Evolutionary conservation across 768 basidiomycete genomes (phyloP).

Genomic region (Leccinellum albellum): DNA sequence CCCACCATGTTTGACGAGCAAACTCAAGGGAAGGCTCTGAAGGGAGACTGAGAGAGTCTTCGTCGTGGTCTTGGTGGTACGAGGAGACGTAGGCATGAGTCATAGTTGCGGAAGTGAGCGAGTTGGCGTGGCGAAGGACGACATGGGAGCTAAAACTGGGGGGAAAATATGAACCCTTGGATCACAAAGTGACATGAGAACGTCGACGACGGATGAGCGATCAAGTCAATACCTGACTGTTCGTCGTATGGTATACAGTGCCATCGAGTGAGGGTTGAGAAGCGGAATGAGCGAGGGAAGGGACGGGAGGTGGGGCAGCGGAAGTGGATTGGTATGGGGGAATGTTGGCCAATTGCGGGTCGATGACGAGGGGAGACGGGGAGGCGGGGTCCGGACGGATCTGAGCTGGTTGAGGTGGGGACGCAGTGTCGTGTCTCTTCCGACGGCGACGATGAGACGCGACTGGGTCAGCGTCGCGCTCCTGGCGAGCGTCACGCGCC

Average conservation of each 20-base stretch:
- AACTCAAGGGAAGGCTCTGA: constrained; percentile 63
- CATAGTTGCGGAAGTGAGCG: not conserved
- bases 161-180: constrained; percentile 19
- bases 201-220: constrained; percentile 17
- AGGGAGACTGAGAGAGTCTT: constrained; percentile 29
- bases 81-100: constrained; percentile 6
- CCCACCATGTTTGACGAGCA: constrained; percentile 77
- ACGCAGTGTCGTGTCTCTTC: constrained; percentile 7
- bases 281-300: constrained; percentile 4
- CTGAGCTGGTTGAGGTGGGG: constrained; percentile 1
- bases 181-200: constrained; percentile 23
- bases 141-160: constrained; percentile 4
- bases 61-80: constrained; percentile 8
- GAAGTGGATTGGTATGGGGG: constrained; percentile 11
- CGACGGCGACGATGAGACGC: constrained; percentile 25
- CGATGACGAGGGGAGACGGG: constrained; percentile 17
- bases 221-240: constrained; percentile 31
- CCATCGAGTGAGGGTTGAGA: constrained; percentile 8
- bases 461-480: constrained; percentile 25
- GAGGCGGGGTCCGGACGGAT: not conserved
- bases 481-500: constrained; percentile 39
- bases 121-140: not conserved
- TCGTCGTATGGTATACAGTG: constrained; percentile 14
- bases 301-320: not conserved
- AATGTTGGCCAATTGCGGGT: constrained; percentile 25